Base-by-base conservation (phyloP, 345 rosid species). In the Brassica carinata region DNA sequence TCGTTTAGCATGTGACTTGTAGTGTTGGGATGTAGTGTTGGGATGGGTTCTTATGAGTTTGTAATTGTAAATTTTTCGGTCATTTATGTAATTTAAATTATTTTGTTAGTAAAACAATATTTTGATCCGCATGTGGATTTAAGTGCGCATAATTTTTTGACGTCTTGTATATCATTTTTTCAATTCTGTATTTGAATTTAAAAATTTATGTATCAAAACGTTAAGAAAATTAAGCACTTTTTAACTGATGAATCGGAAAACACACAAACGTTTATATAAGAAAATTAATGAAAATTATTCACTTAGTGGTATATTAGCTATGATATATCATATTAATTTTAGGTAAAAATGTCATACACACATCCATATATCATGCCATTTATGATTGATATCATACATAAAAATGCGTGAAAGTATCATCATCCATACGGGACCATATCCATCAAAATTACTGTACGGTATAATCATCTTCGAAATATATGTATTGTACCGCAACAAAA, bases 401-500 rank as follows among this genome's bases (percentile, higher is more conserved):
- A 64, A 64, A 64, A 31, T 31, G 23, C 15, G 23, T n/a, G 23
- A 64, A 38, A n/a, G 40, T 31, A 7, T 64, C 18, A 31, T 64
- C 23, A 14, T 64, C 40, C 43, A 64, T 7, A 30, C 23, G 68
- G 43, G 23, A 64, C 40, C 43, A 64, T 7, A 64, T 19, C 23
- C 40, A 64, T 30, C 67, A 30, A 62, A 26, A 9, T 11, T 62
- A 27, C 15, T 14, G n/a, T 62, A 62, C 64, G 64, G 64, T 9
- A 59, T 23, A 3, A 59, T 62, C 8, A 62, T 62, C 17, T 62
- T 62, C 66, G 33, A n/a, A 11, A 62, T 58, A 18, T 5, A 58
- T 10, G 34, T 26, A 58, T 57, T 76, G 66, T 7, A 69, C 51
- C 15, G 66, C 48, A 18, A 57, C 61, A n/a, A 72, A 67, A 11